These are phyloP conservation scores for Hygrophoropsis aurantiaca DNA, from an alignment of 768 basidiomycete genomes.

Conservation along the genomic window DNA sequence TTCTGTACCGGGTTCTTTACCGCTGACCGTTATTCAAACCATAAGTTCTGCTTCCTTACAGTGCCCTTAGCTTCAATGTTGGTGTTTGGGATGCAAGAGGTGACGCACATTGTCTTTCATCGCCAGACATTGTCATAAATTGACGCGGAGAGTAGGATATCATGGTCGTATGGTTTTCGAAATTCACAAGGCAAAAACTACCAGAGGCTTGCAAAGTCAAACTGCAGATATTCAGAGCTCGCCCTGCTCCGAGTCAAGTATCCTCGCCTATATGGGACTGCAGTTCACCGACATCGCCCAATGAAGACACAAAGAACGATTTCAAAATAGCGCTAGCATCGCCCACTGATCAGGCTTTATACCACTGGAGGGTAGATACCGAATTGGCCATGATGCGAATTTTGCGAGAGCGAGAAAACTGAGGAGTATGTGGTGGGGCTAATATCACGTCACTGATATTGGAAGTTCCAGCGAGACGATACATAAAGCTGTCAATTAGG, in stretches of 20 bases:
- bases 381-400: no score
- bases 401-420: no score
- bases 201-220: conserved; percentile 7
- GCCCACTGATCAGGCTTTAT: no score
- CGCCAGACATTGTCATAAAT: background rate
- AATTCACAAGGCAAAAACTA: conserved; percentile 8
- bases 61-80: conserved; percentile 51
- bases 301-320: no score
- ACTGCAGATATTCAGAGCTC: conserved; percentile 23
- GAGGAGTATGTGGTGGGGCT: no score
- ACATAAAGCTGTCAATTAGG: conserved; percentile 13
- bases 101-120: conserved; percentile 15
- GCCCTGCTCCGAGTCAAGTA: conserved; percentile 15
- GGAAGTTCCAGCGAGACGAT: conserved; percentile 6
- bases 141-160: conserved; percentile 34
- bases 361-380: no score
- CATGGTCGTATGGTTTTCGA: conserved; percentile 31
- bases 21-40: conserved; percentile 2
- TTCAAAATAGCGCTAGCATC: no score
- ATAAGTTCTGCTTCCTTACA: conserved; percentile 16
- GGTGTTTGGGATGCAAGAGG: conserved; percentile 52
- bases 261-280: conserved; percentile 3
- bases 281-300: background rate
- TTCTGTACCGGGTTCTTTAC: no score
- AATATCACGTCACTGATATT: background rate